phyloP scores from a whole-genome alignment of 345 rosid species.

The Moricandia moricandioides region DNA sequence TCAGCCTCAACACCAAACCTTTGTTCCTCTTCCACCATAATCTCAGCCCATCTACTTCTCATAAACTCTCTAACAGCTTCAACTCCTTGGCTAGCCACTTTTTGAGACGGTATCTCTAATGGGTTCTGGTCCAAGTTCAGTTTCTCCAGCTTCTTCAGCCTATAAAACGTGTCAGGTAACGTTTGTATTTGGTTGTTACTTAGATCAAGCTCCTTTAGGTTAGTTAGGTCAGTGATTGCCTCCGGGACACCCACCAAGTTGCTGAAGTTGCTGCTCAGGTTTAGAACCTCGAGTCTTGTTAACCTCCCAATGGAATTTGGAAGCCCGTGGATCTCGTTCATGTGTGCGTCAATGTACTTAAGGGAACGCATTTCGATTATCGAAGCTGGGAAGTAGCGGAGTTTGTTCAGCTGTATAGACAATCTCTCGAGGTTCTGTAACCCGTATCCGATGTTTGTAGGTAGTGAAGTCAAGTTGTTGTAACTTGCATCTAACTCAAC shows the following conservation, averaged over 20 bases:
- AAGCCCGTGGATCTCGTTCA: conserved; percentile 77
- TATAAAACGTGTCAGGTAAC: conserved; percentile 67
- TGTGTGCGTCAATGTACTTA: conserved; percentile 71
- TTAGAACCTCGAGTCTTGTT: conserved; percentile 68
- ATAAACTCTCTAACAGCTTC: conserved; percentile 67
- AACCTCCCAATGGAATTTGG: conserved; percentile 69
- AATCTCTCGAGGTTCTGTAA: conserved; percentile 50
- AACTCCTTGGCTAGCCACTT: conserved; percentile 64
- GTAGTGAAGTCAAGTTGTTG: too few relatives aligned
- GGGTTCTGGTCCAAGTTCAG: conserved; percentile 90
- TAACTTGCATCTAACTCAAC: too few relatives aligned
- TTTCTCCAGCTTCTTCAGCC: conserved; percentile 61
- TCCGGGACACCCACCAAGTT: conserved; percentile 70
- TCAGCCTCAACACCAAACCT: conserved; percentile 52
- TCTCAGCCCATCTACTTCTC: conserved; percentile 66
- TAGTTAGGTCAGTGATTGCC: conserved; percentile 60
- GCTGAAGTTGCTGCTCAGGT: conserved; percentile 77
- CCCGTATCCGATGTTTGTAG: too few relatives aligned
- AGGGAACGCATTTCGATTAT: conserved; percentile 71
- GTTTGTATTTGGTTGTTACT: conserved; percentile 88
- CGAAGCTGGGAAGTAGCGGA: conserved; percentile 63
- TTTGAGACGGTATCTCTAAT: conserved; percentile 59
- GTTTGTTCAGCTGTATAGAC: conserved; percentile 67
- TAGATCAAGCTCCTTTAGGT: conserved; percentile 76
- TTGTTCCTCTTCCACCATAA: conserved; percentile 60